phyloP scores from a whole-genome alignment of 176 grass and related monocot species.

The Ensete ventricosum region DNA sequence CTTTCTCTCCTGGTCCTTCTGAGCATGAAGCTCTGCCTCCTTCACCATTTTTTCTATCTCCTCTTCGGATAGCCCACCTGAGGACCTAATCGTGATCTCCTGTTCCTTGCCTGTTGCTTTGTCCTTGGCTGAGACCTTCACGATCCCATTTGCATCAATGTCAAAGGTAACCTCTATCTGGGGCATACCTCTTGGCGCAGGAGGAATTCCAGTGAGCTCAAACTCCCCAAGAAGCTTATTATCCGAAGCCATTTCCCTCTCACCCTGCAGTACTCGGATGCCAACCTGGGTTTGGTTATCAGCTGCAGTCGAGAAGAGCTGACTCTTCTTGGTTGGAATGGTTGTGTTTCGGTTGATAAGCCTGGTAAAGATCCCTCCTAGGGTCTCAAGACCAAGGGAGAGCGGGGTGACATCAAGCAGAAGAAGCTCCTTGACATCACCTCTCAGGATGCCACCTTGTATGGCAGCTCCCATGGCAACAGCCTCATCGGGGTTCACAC shows the following conservation, averaged over 20 bases:
- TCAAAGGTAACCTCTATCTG: constrained; percentile 12
- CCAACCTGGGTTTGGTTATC: constrained; percentile 14
- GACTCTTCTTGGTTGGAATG: constrained; percentile 97
- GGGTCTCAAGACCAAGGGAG: constrained; percentile 90
- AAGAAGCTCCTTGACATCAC: constrained; percentile 96
- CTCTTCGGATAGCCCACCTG: constrained; percentile 71
- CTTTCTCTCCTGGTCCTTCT: constrained; percentile 87
- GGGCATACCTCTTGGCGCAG: constrained; percentile 19
- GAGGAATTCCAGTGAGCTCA: constrained; percentile 85
- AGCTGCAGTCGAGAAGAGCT: constrained; percentile 64
- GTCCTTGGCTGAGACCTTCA: constrained; percentile 93
- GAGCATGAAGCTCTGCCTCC: constrained; percentile 83
- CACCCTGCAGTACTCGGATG: constrained; percentile 71
- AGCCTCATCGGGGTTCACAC: constrained; percentile 95
- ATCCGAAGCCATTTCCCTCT: constrained; percentile 93
- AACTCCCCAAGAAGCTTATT: constrained; percentile 97
- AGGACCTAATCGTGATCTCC: constrained; percentile 94
- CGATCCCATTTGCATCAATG: constrained; percentile 43
- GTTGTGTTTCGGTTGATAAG: constrained; percentile 90
- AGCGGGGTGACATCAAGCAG: constrained; percentile 95
- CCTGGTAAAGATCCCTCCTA: constrained; percentile 97
- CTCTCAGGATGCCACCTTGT: constrained; percentile 72
- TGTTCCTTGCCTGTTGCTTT: constrained; percentile 83
- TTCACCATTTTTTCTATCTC: constrained; percentile 96
- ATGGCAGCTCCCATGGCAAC: constrained; percentile 57